phyloP scores from a whole-genome alignment of 2,329 filamentous ascomycete species.

The Xenoacremonium recifei region DNA sequence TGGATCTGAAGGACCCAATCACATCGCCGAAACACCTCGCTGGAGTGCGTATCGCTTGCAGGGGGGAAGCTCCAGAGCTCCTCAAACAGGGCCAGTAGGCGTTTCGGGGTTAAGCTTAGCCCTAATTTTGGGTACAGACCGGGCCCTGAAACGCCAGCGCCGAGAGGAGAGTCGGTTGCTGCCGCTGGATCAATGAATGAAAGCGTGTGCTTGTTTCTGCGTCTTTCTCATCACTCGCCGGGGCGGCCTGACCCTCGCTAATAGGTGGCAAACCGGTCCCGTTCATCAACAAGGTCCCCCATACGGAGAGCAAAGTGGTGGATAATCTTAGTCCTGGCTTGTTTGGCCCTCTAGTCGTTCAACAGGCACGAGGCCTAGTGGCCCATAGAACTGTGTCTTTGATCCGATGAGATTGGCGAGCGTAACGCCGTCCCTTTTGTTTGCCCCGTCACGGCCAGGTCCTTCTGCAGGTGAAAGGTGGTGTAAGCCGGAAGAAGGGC shows the following conservation, averaged over 20 bases:
- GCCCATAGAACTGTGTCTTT: conserved; percentile 6
- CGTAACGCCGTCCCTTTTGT: conserved; percentile 20
- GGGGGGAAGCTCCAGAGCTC: too few relatives aligned
- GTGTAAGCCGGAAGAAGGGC: not conserved
- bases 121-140: conserved; percentile 30
- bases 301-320: not conserved
- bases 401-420: conserved; percentile 23
- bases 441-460: not conserved
- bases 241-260: too few relatives aligned
- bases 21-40: conserved; percentile 12
- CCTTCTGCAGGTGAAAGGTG: not conserved
- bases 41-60: conserved; percentile 23
- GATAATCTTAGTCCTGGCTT: not conserved
- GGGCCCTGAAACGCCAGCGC: conserved; percentile 30
- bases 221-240: too few relatives aligned
- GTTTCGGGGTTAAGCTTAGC: conserved; percentile 27
- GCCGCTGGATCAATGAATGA: too few relatives aligned
- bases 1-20: conserved; percentile 20
- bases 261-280: too few relatives aligned
- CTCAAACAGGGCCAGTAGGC: conserved; percentile 34
- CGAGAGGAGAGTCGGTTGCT: too few relatives aligned
- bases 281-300: too few relatives aligned
- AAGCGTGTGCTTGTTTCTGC: too few relatives aligned
- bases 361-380: conserved; percentile 16
- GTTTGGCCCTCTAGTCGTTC: conserved; percentile 1